Conservation (phyloP, 1,139 yeast genomes). For the Taphrina sp. region DNA sequence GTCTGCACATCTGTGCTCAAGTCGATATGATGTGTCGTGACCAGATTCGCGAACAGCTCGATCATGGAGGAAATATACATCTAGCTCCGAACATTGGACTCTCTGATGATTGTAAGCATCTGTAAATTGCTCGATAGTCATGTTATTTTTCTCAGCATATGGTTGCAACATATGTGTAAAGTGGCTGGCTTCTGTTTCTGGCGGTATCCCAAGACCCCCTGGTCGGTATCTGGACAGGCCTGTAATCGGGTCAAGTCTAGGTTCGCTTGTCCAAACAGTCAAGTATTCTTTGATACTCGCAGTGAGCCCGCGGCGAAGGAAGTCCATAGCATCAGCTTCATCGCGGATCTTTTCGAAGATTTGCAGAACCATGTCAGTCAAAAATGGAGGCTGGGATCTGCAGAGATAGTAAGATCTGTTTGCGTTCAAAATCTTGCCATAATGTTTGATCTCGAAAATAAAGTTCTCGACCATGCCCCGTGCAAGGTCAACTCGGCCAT, state of each 20-base stretch:
- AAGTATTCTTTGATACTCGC: conserved; percentile 88
- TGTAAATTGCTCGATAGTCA: conserved; percentile 68
- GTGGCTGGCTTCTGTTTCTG: conserved; percentile 92
- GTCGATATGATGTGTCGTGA: conserved; percentile 87
- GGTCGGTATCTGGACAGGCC: conserved; percentile 92
- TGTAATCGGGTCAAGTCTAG: conserved; percentile 70
- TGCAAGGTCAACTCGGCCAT: conserved; percentile 66
- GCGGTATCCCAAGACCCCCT: conserved; percentile 86
- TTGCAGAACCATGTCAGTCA: conserved; percentile 85
- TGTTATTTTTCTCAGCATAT: conserved; percentile 61
- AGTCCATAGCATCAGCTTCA: conserved; percentile 52
- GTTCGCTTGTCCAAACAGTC: conserved; percentile 72
- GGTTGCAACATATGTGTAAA: conserved; percentile 71
- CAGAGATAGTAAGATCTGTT: conserved; percentile 88
- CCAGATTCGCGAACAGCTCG: conserved; percentile 96
- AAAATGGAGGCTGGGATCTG: conserved; percentile 96
- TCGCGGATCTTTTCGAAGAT: conserved; percentile 59
- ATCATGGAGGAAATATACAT: conserved; percentile 86
- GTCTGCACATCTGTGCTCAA: conserved; percentile 86
- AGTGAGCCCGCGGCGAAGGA: conserved; percentile 60
- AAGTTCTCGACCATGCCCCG: conserved; percentile 92
- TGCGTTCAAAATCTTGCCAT: conserved; percentile 91
- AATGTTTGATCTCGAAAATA: conserved; percentile 82
- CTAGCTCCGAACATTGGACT: conserved; percentile 72
- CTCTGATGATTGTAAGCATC: conserved; percentile 64